These are phyloP conservation scores for Ceratobasidium sp. DNA, from an alignment of 1,284 basidiomycete species.

Conservation along the genomic window DNA sequence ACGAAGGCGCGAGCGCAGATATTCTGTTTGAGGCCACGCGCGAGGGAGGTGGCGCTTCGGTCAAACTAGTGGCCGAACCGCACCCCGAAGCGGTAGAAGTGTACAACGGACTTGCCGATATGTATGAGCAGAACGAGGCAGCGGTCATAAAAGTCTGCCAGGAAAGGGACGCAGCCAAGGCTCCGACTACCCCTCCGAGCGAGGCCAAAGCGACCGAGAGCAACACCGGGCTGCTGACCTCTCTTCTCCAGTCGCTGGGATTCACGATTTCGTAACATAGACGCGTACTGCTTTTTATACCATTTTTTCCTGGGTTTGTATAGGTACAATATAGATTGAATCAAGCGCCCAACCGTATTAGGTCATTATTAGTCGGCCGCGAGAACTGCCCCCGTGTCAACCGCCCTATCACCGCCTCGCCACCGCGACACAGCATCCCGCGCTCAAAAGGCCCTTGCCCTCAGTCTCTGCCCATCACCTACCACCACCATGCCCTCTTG, in stretches of 20 bases:
- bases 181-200: background rate
- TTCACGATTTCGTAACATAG: background rate
- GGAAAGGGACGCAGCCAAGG: constrained; percentile 8
- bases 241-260: background rate
- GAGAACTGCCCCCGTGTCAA: constrained; percentile 38
- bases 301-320: background rate
- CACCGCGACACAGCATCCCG: constrained; percentile 6
- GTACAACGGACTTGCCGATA: constrained; percentile 53
- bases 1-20: constrained; percentile 68
- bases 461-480: background rate
- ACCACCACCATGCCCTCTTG: constrained; percentile 12
- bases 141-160: constrained; percentile 5
- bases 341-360: constrained; percentile 37
- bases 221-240: background rate
- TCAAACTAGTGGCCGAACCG: constrained; percentile 69
- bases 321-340: background rate
- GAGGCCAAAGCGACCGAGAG: background rate
- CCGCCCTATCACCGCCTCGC: constrained; percentile 12
- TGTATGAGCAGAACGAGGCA: constrained; percentile 63
- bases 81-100: constrained; percentile 56
- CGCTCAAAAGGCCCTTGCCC: constrained; percentile 12
- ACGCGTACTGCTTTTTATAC: background rate
- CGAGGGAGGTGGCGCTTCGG: constrained; percentile 42
- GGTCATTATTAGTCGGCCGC: constrained; percentile 22
- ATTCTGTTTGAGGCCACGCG: constrained; percentile 61